phyloP scores from a whole-genome alignment of 768 basidiomycete genomes.

The Russula vinacea region DNA sequence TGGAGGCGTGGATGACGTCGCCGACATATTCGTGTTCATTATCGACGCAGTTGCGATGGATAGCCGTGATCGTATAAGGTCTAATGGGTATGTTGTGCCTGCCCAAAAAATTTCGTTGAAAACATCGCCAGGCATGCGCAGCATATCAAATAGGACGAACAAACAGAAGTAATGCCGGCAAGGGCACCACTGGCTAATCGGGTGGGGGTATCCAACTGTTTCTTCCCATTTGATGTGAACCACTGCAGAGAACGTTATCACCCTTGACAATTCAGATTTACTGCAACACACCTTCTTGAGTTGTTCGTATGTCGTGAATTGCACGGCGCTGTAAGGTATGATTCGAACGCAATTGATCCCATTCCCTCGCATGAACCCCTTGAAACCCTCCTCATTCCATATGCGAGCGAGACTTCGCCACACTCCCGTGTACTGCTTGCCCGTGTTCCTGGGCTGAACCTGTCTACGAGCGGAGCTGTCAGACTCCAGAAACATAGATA shows the following conservation, averaged over 20 bases:
- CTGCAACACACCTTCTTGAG: constrained; percentile 66
- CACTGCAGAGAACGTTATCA: constrained; percentile 41
- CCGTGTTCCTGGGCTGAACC: constrained; percentile 70
- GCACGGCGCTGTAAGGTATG: constrained; percentile 85
- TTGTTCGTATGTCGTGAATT: constrained; percentile 87
- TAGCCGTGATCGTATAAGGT: constrained; percentile 87
- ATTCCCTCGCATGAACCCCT: constrained; percentile 92
- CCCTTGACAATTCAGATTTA: not conserved
- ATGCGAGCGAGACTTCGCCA: constrained; percentile 81
- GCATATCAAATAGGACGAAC: constrained; percentile 46
- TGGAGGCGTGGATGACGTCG: too few relatives aligned
- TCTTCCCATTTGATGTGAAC: constrained; percentile 67
- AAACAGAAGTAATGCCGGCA: constrained; percentile 92
- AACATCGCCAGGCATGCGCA: constrained; percentile 4
- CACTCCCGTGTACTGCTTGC: constrained; percentile 76
- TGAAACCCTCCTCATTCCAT: constrained; percentile 92
- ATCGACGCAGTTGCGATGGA: constrained; percentile 92
- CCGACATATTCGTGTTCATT: constrained; percentile 30
- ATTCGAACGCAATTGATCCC: constrained; percentile 89
- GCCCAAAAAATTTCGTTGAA: constrained; percentile 8
- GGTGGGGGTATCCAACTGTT: constrained; percentile 82
- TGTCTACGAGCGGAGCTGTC: constrained; percentile 52
- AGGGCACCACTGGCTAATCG: constrained; percentile 83
- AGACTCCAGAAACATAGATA: not conserved
- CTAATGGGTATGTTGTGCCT: constrained; percentile 90